phyloP scores from a whole-genome alignment of 2,329 filamentous ascomycete genomes.

The Neurospora crassa region DNA sequence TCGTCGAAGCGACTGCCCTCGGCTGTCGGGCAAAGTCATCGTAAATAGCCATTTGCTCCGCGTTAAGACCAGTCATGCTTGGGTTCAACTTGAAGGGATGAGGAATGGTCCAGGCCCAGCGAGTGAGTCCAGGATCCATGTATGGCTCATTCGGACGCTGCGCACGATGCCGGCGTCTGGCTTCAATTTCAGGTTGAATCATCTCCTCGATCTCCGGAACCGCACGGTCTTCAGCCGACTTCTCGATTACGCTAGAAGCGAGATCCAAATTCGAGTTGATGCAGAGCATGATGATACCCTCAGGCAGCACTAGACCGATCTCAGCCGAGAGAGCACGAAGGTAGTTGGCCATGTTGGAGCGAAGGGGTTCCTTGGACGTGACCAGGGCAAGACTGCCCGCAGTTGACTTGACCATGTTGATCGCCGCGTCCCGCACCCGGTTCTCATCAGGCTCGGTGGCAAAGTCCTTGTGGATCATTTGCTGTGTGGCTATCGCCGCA shows the following conservation, averaged over 20 bases:
- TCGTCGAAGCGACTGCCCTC: conserved; percentile 47
- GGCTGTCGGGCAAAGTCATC: conserved; percentile 90
- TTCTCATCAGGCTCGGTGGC: conserved; percentile 86
- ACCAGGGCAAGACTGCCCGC: conserved; percentile 90
- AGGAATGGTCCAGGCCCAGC: conserved; percentile 90
- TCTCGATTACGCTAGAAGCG: conserved; percentile 88
- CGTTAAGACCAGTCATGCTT: conserved; percentile 60
- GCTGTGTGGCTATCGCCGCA: conserved; percentile 89
- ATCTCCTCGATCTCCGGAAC: conserved; percentile 92
- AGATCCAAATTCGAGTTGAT: conserved; percentile 95
- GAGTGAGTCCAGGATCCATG: conserved; percentile 69
- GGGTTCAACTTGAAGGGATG: conserved; percentile 85
- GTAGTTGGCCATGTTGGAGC: conserved; percentile 96
- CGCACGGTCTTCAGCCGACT: conserved; percentile 88
- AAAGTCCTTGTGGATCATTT: conserved; percentile 95
- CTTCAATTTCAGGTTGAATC: conserved; percentile 71
- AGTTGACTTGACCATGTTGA: conserved; percentile 90
- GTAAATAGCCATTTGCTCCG: conserved; percentile 90
- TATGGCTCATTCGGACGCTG: conserved; percentile 76
- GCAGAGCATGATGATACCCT: conserved; percentile 95
- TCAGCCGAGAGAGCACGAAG: conserved; percentile 63
- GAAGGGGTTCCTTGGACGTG: conserved; percentile 94
- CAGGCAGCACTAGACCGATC: conserved; percentile 74
- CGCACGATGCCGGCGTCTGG: conserved; percentile 64
- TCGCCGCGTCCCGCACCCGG: conserved; percentile 73